A percentile compares a stretch with the other conserved stretches of the same genome.
Evolutionary conservation across 345 rosid species (phyloP).

Genomic region (Aquilaria malaccensis): DNA sequence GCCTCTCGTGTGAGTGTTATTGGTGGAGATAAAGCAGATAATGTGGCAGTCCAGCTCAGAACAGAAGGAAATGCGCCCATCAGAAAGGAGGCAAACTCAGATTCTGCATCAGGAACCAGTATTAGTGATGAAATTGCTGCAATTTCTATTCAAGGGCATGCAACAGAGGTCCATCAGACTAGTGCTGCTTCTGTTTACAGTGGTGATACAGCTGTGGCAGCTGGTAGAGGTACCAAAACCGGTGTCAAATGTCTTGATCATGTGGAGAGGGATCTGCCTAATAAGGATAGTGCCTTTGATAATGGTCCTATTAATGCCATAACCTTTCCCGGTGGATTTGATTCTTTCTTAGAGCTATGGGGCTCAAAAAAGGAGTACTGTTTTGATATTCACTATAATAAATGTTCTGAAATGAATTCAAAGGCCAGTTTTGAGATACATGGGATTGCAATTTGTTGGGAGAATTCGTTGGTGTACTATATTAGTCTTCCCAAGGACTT

Average conservation of each 20-base stretch:
- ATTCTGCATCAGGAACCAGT: slow-evolving; percentile 14
- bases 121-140: slow-evolving; percentile 22
- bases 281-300: slow-evolving; percentile 32
- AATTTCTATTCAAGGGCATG: slow-evolving; percentile 21
- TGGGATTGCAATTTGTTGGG: slow-evolving; percentile 94
- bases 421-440: slow-evolving; percentile 58
- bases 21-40: slow-evolving; percentile 25
- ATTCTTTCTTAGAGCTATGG: slow-evolving; percentile 86
- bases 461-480: slow-evolving; percentile 74
- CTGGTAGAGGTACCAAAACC: slow-evolving; percentile 16
- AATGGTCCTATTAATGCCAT: slow-evolving; percentile 74
- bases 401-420: slow-evolving; percentile 39
- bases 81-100: slow-evolving; percentile 26
- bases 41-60: slow-evolving; percentile 20
- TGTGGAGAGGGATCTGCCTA: slow-evolving; percentile 12
- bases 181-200: slow-evolving; percentile 13
- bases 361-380: slow-evolving; percentile 52
- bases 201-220: slow-evolving; percentile 19
- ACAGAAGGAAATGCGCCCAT: slow-evolving; percentile 25
- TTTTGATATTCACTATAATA: slow-evolving; percentile 82
- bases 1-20: slow-evolving; percentile 20
- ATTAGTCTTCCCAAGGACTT: slow-evolving; percentile 78
- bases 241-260: slow-evolving; percentile 10
- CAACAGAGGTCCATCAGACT: slow-evolving; percentile 16
- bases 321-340: slow-evolving; percentile 65